Evolutionary conservation across 106 monocot genomes (phyloP), one percentile per base, ranked within the genome.

Genomic region (Chionographis japonica): DNA sequence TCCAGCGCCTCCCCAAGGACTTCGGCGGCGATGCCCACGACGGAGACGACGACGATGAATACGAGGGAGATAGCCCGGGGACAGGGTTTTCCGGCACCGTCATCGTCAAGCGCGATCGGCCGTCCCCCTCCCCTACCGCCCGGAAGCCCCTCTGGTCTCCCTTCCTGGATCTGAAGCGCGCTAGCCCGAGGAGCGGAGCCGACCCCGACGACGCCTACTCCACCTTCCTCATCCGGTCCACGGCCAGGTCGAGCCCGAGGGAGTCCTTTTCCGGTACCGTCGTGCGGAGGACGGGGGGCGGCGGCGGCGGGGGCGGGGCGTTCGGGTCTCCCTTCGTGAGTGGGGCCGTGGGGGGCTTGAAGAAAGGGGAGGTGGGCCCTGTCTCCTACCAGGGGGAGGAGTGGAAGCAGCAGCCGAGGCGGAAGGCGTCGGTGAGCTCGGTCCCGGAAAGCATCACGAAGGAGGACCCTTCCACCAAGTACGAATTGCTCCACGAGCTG

Each of bases 1-100:
- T 98, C 67, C 92, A 93, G 64, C 93, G 98, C 71, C 65, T 98
- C 38, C 97, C 98, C 54, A 89, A 93, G 68, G 98, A 88, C 74
- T 98, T 98, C 67, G 98, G 88, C n/a, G 77, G 76, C 50, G 69
- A 70, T 15, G 67, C 51, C 64, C 69, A 54, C 65, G 75, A 78
- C 71, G 81, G 82, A 40, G 77, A 82, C 54, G 84, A 80, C 12
- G 68, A 72, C 20, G 83, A 80, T 15, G 76, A 70, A 5, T 10
- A 5, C 2, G 85, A 75, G 3, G 75, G 54, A 15, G 76, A 68
- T 12, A 58, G 37, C 20, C 58, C 55, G 2, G 52, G 19, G 12
- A 36, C 50, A 2, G 60, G 19, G 15, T 72, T 53, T 39, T 93
- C 88, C 16, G 92, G 89, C 1, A 92, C 92, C 2, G 63, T 98